Conservation (phyloP, 108 stramenopile species). For the Schizochytrium sp. region DNA sequence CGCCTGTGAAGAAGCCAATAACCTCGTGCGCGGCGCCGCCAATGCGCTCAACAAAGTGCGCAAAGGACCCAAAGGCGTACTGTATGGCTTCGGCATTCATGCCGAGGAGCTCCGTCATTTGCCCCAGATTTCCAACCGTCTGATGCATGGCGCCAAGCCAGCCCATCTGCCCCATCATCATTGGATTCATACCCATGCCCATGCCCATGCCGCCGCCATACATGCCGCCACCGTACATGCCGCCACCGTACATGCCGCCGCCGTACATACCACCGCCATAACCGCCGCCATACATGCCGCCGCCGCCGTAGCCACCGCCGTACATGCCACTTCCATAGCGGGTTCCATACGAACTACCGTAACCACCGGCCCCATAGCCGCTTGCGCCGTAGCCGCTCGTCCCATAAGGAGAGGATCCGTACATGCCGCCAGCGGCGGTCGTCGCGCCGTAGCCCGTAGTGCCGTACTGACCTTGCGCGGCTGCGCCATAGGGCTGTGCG, state of each 20-base stretch:
- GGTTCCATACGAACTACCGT: background rate
- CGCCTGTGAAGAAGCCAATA: background rate
- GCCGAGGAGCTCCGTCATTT: conserved; percentile 9
- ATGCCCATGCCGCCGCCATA: conserved; percentile 2
- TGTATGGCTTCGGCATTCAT: conserved; percentile 9
- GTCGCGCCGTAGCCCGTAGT: background rate
- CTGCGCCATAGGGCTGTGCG: background rate
- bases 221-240: conserved; percentile 13
- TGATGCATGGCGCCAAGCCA: conserved; percentile 19
- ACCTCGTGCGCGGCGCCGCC: conserved; percentile 16
- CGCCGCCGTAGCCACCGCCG: background rate
- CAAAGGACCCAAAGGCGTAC: conserved; percentile 13
- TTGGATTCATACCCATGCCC: background rate
- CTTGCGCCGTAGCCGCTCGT: background rate
- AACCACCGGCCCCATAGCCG: background rate
- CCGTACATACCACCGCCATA: background rate
- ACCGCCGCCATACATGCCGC: conserved; percentile 15
- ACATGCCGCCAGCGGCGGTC: background rate
- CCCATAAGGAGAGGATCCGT: background rate
- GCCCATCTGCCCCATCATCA: conserved; percentile 17
- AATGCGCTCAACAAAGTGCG: background rate
- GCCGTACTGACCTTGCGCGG: background rate
- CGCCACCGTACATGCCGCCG: background rate
- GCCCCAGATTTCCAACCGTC: background rate
- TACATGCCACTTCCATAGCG: background rate